These are phyloP conservation scores for Thraustotheca clavata DNA, from an alignment of 352 stramenopile genomes.

Conservation along the genomic window DNA sequence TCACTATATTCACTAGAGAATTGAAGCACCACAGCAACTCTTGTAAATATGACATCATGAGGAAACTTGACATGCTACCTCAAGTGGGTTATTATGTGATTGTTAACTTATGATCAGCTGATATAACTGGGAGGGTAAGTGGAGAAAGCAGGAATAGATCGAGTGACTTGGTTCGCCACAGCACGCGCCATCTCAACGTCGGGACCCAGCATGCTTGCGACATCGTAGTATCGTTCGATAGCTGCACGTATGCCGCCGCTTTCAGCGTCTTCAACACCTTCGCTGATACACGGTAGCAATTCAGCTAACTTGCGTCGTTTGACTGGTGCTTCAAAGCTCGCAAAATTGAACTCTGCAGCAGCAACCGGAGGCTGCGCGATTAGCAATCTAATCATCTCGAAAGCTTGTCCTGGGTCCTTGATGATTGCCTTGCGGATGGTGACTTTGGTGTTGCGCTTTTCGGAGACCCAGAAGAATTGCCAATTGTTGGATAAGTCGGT, in stretches of 20 bases:
- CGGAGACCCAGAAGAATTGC: conserved; percentile 40
- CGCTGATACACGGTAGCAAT: conserved; percentile 23
- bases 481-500: conserved; percentile 32
- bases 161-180: too few relatives aligned
- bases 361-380: conserved; percentile 24
- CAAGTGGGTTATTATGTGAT: too few relatives aligned
- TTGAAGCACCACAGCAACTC: too few relatives aligned
- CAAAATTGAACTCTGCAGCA: conserved; percentile 29
- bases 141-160: too few relatives aligned
- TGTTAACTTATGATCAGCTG: too few relatives aligned
- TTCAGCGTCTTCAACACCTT: conserved; percentile 24
- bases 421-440: conserved; percentile 27
- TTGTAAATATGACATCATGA: too few relatives aligned
- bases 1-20: too few relatives aligned
- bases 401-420: conserved; percentile 24
- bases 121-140: too few relatives aligned
- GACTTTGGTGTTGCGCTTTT: conserved; percentile 22
- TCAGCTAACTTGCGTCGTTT: conserved; percentile 34
- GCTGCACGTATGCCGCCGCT: conserved; percentile 21
- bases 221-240: conserved; percentile 35
- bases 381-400: conserved; percentile 30
- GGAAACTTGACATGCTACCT: too few relatives aligned
- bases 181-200: conserved; percentile 33
- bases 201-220: conserved; percentile 31
- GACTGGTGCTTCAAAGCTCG: conserved; percentile 26